phyloP scores from a whole-genome alignment of 2,329 filamentous ascomycete genomes.

The Claviceps paspali region DNA sequence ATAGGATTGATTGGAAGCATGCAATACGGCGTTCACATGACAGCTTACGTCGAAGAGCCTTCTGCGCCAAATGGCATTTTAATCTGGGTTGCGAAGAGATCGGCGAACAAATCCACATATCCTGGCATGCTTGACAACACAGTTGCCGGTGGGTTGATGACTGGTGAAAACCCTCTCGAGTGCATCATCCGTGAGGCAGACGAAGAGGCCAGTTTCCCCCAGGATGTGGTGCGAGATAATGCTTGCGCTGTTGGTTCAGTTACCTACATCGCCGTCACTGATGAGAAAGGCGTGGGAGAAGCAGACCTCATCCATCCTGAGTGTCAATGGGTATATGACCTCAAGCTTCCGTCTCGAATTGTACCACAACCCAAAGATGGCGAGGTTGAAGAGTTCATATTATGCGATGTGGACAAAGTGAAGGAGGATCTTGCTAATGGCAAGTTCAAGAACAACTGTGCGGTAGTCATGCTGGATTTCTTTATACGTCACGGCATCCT shows the following conservation, averaged over 20 bases:
- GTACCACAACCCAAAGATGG: constrained; percentile 66
- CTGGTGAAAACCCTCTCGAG: constrained; percentile 66
- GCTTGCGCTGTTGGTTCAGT: constrained; percentile 52
- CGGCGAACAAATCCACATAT: constrained; percentile 70
- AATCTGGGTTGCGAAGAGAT: constrained; percentile 72
- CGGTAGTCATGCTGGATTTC: constrained; percentile 73
- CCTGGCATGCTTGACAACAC: constrained; percentile 90
- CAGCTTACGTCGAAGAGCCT: constrained; percentile 43
- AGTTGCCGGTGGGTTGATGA: constrained; percentile 65
- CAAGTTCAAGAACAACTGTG: constrained; percentile 88
- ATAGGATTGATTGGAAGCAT: constrained; percentile 59
- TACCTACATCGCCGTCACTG: constrained; percentile 73
- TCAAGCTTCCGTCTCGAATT: constrained; percentile 56
- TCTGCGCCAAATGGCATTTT: constrained; percentile 40
- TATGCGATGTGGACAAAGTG: constrained; percentile 66
- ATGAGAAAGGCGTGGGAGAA: constrained; percentile 64
- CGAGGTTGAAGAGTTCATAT: constrained; percentile 74
- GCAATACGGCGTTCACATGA: constrained; percentile 72
- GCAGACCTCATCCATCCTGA: constrained; percentile 75
- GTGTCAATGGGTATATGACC: constrained; percentile 80
- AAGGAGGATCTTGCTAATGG: constrained; percentile 52
- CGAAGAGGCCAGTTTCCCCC: constrained; percentile 75
- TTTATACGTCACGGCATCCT: constrained; percentile 73
- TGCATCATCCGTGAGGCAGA: constrained; percentile 72
- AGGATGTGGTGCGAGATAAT: constrained; percentile 46